Conservation (phyloP, 495 filamentous ascomycete genomes). For the Amniculicola lignicola region DNA sequence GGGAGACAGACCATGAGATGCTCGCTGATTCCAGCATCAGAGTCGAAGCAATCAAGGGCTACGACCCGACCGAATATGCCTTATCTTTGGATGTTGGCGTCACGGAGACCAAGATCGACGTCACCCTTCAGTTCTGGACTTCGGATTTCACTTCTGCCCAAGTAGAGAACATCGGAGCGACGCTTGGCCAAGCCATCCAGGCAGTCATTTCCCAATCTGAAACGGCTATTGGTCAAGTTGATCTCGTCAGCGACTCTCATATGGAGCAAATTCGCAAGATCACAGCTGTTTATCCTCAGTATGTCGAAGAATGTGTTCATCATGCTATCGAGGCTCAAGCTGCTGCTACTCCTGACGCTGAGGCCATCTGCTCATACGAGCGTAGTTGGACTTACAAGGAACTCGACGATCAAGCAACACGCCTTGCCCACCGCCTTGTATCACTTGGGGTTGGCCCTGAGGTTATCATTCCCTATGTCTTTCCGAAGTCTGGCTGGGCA, state of each 20-base stretch:
- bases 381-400: slow-evolving; percentile 26
- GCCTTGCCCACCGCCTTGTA: slow-evolving; percentile 20
- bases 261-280: slow-evolving; percentile 11
- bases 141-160: slow-evolving; percentile 47
- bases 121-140: slow-evolving; percentile 49
- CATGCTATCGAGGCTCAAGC: slow-evolving; percentile 19
- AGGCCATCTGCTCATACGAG: slow-evolving; percentile 24
- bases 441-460: slow-evolving; percentile 48
- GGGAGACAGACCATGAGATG: slow-evolving; percentile 13
- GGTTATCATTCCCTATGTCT: slow-evolving; percentile 51
- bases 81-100: slow-evolving; percentile 45
- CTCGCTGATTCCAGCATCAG: slow-evolving; percentile 9
- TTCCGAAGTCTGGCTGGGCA: slow-evolving; percentile 50
- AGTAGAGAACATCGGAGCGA: slow-evolving; percentile 44
- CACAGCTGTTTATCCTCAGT: slow-evolving; percentile 20
- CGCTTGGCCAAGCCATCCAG: slow-evolving; percentile 33
- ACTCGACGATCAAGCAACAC: slow-evolving; percentile 18
- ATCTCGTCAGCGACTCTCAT: slow-evolving; percentile 13
- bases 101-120: slow-evolving; percentile 43
- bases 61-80: slow-evolving; percentile 23
- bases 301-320: slow-evolving; percentile 26
- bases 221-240: slow-evolving; percentile 9
- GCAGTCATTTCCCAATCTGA: slow-evolving; percentile 11
- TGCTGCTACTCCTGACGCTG: slow-evolving; percentile 6
- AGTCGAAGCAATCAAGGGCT: slow-evolving; percentile 12